Base-by-base conservation (phyloP, 1,284 basidiomycete species). In the Phaffia rhodozyma region DNA sequence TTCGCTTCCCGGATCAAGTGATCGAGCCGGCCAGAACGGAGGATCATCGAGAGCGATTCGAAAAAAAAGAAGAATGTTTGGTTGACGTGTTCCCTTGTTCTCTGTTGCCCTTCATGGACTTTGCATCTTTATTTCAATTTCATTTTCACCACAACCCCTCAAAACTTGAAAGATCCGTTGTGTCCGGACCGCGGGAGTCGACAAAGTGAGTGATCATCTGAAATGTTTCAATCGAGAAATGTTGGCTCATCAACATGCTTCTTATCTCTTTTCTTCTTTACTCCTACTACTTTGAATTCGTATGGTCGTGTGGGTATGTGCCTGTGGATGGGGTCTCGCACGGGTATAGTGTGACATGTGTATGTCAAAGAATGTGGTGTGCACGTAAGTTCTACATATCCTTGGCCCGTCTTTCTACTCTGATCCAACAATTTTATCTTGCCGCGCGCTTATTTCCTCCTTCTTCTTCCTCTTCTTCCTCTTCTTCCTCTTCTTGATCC, bases 311-410 rank as follows among this genome's bases (percentile, higher is more conserved):
- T 53, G 51, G 7, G 6, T 53, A 20, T 20, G 25, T 53, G 11
- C 20, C 13, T 20, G 21, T 25, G 25, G 51, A 13, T 30, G 29
- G 23, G 7, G 23, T 53, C 21, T n/a, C n/a, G n/a, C n/a, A n/a
- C n/a, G n/a, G n/a, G n/a, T n/a, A n/a, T 52, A 65, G 63, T 65
- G 63, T 30, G 63, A 65, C 23, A 60, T 59, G 13, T 65, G 63
- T 23, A 32, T 61, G 16, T 29, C 30, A 32, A 65, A 65, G 21
- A 48, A 55, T 13, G 48, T 65, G 23, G 54, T 65, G 5, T 65
- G 63, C 63, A 65, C 63, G 63, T 62, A 6, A 50, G 61, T 56
- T 23, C 27, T 27, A 29, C 29, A 9, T 32, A 34, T 32, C 29
- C 18, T n/a, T 16, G 5, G 13, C 38, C 16, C 20, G n/a, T 18